These are phyloP conservation scores for Dipodascus albidus DNA, from an alignment of 805 yeast genomes.

Conservation along the genomic window DNA sequence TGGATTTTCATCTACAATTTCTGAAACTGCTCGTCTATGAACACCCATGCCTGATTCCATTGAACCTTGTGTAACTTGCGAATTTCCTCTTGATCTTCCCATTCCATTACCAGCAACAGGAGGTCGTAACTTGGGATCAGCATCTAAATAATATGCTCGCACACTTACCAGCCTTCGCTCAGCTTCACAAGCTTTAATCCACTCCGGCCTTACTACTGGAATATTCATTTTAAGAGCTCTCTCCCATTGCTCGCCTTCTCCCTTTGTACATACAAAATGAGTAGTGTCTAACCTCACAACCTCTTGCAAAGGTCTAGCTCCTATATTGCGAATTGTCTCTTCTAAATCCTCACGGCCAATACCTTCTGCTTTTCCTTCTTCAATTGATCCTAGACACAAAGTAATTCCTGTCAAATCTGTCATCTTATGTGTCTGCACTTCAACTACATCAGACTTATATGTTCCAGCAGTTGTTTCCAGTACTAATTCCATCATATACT, in stretches of 20 bases:
- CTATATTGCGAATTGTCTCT: constrained; percentile 52
- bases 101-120: constrained; percentile 7
- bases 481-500: constrained; percentile 66
- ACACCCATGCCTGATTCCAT: constrained; percentile 4
- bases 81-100: constrained; percentile 13
- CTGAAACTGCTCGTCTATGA: constrained; percentile 11
- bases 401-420: constrained; percentile 90
- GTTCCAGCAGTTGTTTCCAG: constrained; percentile 87
- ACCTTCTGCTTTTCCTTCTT: constrained; percentile 23
- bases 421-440: constrained; percentile 85
- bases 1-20: constrained; percentile 14
- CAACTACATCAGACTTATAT: constrained; percentile 53
- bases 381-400: constrained; percentile 73
- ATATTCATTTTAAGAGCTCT: constrained; percentile 78
- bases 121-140: constrained; percentile 24
- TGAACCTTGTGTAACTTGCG: constrained; percentile 10
- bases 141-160: constrained; percentile 45
- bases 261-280: constrained; percentile 72
- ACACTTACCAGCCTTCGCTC: constrained; percentile 91
- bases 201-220: constrained; percentile 91
- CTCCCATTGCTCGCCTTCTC: constrained; percentile 60
- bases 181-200: constrained; percentile 87
- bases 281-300: constrained; percentile 84
- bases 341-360: constrained; percentile 46
- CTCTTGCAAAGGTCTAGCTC: constrained; percentile 68